These are phyloP conservation scores for Penicillium turbatum DNA, from an alignment of 495 filamentous ascomycete genomes.

Conservation along the genomic window DNA sequence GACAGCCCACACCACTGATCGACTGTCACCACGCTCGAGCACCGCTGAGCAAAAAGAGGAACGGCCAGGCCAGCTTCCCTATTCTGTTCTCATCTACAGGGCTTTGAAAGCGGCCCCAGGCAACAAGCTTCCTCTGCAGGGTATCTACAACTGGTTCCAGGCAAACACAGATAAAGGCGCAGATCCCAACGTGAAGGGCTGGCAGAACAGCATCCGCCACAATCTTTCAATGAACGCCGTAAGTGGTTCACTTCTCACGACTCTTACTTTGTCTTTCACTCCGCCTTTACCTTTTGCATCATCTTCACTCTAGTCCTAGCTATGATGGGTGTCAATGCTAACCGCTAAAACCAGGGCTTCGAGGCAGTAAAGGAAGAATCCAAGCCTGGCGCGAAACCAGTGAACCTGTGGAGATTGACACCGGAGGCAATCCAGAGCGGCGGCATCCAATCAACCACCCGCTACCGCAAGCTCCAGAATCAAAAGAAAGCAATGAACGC, in stretches of 20 bases:
- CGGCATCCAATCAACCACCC: slow-evolving; percentile 68
- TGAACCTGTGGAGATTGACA: slow-evolving; percentile 63
- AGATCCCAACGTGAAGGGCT: slow-evolving; percentile 63
- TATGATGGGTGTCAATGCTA: slow-evolving; percentile 6
- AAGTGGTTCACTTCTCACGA: slow-evolving; percentile 32
- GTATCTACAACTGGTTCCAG: slow-evolving; percentile 89
- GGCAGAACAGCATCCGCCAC: slow-evolving; percentile 96
- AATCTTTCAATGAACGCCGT: slow-evolving; percentile 97
- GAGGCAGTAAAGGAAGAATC: slow-evolving; percentile 49
- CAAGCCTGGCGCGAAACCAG: slow-evolving; percentile 53
- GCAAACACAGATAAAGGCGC: slow-evolving; percentile 73
- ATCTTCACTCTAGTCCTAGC: background rate
- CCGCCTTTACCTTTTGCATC: background rate
- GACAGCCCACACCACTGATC: slow-evolving; percentile 4
- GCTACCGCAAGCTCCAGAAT: slow-evolving; percentile 54
- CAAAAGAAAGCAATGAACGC: slow-evolving; percentile 43
- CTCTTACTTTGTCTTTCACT: background rate
- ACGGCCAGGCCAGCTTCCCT: slow-evolving; percentile 55
- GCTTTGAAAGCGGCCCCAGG: slow-evolving; percentile 63
- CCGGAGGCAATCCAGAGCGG: slow-evolving; percentile 56
- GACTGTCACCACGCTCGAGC: slow-evolving; percentile 16
- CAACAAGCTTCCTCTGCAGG: slow-evolving; percentile 70
- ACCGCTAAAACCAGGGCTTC: slow-evolving; percentile 54
- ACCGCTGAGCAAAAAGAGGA: slow-evolving; percentile 26
- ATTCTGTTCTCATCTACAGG: slow-evolving; percentile 75